Conservation (phyloP, 495 filamentous ascomycete species). For the Penicillium maclennaniae region DNA sequence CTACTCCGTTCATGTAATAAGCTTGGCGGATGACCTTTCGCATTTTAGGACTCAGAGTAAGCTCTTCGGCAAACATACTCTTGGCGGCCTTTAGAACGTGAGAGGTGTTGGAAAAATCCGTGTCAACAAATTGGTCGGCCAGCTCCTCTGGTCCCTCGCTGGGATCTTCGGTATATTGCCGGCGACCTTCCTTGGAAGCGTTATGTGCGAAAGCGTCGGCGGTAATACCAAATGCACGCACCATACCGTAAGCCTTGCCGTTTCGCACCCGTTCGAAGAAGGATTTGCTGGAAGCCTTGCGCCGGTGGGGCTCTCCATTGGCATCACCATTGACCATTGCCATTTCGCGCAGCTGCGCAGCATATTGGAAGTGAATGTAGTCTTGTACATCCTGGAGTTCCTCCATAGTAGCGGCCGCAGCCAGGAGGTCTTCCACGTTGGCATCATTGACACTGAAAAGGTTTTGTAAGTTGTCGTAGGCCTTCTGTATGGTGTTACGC, state of each 20-base stretch:
- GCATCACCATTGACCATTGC: slow-evolving; percentile 52
- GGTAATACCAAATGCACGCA: slow-evolving; percentile 85
- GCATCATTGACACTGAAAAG: slow-evolving; percentile 43
- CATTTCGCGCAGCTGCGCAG: slow-evolving; percentile 73
- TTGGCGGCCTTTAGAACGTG: slow-evolving; percentile 75
- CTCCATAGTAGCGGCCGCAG: slow-evolving; percentile 73
- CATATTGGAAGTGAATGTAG: slow-evolving; percentile 93
- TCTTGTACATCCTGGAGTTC: slow-evolving; percentile 96
- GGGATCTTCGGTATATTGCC: slow-evolving; percentile 80
- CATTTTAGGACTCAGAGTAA: slow-evolving; percentile 84
- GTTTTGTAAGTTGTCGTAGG: slow-evolving; percentile 66
- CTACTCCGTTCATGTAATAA: slow-evolving; percentile 75
- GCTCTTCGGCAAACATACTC: slow-evolving; percentile 85
- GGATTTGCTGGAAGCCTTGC: slow-evolving; percentile 68
- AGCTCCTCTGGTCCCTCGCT: slow-evolving; percentile 71
- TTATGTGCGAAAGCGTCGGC: slow-evolving; percentile 85
- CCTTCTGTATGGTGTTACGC: slow-evolving; percentile 72
- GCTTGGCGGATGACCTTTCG: slow-evolving; percentile 76
- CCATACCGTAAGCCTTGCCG: slow-evolving; percentile 73
- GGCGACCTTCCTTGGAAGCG: slow-evolving; percentile 68
- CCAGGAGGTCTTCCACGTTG: slow-evolving; percentile 77
- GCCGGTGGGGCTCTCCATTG: slow-evolving; percentile 58
- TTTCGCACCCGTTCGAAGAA: slow-evolving; percentile 80
- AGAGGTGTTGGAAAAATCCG: slow-evolving; percentile 73
- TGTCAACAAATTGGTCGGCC: slow-evolving; percentile 69